phyloP scores from a whole-genome alignment of 345 rosid genomes.

The Euclidium syriacum region DNA sequence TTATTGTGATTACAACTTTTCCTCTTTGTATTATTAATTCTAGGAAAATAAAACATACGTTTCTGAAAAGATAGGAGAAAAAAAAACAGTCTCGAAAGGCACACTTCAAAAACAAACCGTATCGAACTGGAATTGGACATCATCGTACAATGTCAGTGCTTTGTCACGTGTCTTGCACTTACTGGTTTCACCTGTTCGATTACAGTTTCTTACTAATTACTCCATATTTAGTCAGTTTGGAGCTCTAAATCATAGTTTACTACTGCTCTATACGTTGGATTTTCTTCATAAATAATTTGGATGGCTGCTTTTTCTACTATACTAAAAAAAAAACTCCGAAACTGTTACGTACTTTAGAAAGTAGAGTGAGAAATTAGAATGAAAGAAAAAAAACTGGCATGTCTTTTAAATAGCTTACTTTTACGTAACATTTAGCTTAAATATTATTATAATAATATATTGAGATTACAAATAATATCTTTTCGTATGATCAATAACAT shows the following conservation, averaged over 20 bases:
- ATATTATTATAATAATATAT: too few relatives aligned
- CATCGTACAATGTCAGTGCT: slow-evolving; percentile 32
- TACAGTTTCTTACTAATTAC: background rate
- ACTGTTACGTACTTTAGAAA: too few relatives aligned
- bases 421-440: too few relatives aligned
- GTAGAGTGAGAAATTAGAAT: too few relatives aligned
- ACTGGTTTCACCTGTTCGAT: background rate
- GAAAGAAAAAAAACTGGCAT: too few relatives aligned
- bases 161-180: slow-evolving; percentile 20
- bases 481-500: too few relatives aligned
- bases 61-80: background rate
- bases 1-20: too few relatives aligned
- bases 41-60: background rate
- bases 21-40: background rate
- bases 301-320: background rate
- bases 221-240: too few relatives aligned
- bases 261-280: background rate
- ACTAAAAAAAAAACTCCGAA: background rate
- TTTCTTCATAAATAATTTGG: background rate
- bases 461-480: too few relatives aligned
- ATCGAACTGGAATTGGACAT: slow-evolving; percentile 14
- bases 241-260: background rate
- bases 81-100: slow-evolving; percentile 2
- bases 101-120: slow-evolving; percentile 14
- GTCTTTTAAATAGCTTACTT: too few relatives aligned